Base-by-base conservation (phyloP, 176 grass and related monocot species). In the Rhynchospora tenuis region DNA sequence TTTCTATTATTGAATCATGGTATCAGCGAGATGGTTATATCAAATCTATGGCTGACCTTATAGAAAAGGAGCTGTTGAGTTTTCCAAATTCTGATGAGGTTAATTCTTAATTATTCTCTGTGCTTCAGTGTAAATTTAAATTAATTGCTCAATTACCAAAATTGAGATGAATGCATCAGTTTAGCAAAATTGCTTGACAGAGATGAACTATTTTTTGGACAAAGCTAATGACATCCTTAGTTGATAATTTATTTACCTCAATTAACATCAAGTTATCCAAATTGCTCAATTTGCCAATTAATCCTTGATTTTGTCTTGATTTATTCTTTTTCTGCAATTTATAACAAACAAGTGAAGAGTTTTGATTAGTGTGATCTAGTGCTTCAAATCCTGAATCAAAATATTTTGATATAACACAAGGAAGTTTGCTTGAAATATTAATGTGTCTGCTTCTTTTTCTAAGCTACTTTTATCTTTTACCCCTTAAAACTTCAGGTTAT, bases 1-100 rank as follows among this genome's bases (percentile, higher is more conserved):
- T 99, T 86, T 95, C 93, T 29, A 92, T 99, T 51, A 93, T 99
- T 4, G 91, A 93, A 85, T 95, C 91, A 79, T 99, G 93, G 97
- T 99, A 96, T 78, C 89, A 99, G 61, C 93, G 93, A 23, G 88
- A 92, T 81, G 97, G 97, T 59, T 95, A 99, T 89, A 90, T 93
- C 66, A 96, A 93, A 67, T 99, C 93, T 67, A 99, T 99, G 91
- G 86, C 93, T 65, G 91, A 99, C 77, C 90, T 95, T 54, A 93
- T 99, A 78, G 86, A 96, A 80, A 92, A 88, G 52, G 93, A 96
- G 46, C 64, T 95, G 24, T 79, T 77, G 62, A 73, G 47, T 20
- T 99, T 99, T 76, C 64, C 89, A 19, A 90, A 85, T 74, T 86
- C 88, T 83, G 88, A 93, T 73, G 97, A 99, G 93, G 97, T 99